Conservation (phyloP, 164 flowering plant genomes). For the Tetracentron sinense region DNA sequence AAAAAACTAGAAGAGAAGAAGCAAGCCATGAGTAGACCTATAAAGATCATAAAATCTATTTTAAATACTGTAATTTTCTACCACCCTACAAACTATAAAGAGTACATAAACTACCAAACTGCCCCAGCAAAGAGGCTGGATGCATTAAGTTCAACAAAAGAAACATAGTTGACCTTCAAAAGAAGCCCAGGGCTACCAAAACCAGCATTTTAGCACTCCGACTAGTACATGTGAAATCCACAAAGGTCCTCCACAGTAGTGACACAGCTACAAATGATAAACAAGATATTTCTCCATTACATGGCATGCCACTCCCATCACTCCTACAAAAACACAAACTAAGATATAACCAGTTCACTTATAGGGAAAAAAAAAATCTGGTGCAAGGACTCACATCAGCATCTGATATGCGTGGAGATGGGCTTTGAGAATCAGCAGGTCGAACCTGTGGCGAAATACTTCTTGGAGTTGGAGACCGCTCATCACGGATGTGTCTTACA, state of each 20-base stretch:
- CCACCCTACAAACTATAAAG: neutral
- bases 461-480: constrained; percentile 42
- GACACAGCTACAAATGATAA: constrained; percentile 10
- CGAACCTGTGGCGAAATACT: constrained; percentile 56
- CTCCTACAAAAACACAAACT: constrained; percentile 27
- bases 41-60: neutral
- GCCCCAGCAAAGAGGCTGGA: neutral
- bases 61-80: neutral
- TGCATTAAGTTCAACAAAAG: constrained; percentile 14
- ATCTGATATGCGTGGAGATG: constrained; percentile 51
- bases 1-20: neutral
- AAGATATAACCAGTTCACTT: neutral
- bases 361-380: neutral
- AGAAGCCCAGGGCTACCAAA: constrained; percentile 15
- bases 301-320: constrained; percentile 12
- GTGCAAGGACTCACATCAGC: constrained; percentile 43
- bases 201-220: constrained; percentile 21
- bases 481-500: constrained; percentile 30
- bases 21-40: neutral
- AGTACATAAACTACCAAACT: neutral
- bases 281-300: neutral
- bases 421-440: constrained; percentile 50
- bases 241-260: neutral
- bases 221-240: constrained; percentile 20
- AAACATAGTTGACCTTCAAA: constrained; percentile 17